Evolutionary conservation across 1,139 yeast species (phyloP), one percentile per base, ranked within the genome.

Genomic region (Nakaseomyces bracarensis): DNA sequence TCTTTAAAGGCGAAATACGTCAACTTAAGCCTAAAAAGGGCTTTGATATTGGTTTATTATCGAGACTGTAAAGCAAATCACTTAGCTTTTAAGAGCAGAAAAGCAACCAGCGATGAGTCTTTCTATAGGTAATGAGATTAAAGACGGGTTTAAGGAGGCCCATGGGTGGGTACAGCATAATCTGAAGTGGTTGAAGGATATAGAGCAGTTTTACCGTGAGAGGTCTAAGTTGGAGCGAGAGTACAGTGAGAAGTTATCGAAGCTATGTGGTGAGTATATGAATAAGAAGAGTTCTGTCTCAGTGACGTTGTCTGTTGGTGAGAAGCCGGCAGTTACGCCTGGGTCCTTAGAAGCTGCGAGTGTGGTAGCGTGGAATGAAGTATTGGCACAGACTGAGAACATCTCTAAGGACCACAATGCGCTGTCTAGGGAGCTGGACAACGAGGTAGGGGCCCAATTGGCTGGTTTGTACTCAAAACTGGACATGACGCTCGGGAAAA

Each of bases 341-440:
- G 98, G 99, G 0, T 87, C 96, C 0, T 68, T 91, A 41, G 98
- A 93, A 58, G 75, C 85, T 49, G 96, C 96, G 0, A 74, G 86
- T n/a, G 66, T 89, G 50, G 95, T 86, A n/a, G 77, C 95, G 3
- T 91, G 98, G 98, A 84, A 79, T 38, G 95, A 86, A 51, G 76
- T 91, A 11, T 70, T 91, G 47, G 74, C 85, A 4, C 94, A 86
- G 58, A 85, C 96, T 0, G 96, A 89, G 60, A 69, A 73, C 22
- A 74, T 85, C 37, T 82, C 95, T 22, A 75, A 72, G 42, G 95
- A 85, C 55, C 79, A 77, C 53, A 60, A 64, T 27, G 64, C 71
- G 38, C 70, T 89, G 39, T 71, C 82, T n/a, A 67, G 68, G 36
- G 93, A 84, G 45, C 63, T 91, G 43, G 72, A 68, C 13, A 52